phyloP scores from a whole-genome alignment of 2,329 filamentous ascomycete genomes.

The Aspergillus sp. region DNA sequence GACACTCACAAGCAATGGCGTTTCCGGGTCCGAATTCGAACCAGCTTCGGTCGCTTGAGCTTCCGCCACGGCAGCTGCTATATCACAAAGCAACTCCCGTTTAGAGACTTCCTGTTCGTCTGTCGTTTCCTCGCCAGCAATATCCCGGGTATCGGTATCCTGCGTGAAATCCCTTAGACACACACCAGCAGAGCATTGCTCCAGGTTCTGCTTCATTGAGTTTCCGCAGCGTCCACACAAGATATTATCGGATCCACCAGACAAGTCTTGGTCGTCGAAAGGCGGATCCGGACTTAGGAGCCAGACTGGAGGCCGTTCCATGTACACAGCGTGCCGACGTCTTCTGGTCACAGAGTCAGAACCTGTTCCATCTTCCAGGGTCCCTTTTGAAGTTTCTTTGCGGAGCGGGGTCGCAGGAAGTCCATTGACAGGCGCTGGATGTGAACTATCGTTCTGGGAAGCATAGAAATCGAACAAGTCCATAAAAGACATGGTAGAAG shows the following conservation, averaged over 20 bases:
- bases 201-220: neutral
- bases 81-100: constrained; percentile 1
- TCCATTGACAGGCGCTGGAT: neutral
- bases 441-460: neutral
- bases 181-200: neutral
- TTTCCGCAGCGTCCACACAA: neutral
- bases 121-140: neutral
- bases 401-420: neutral
- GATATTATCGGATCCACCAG: neutral
- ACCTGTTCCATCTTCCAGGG: neutral
- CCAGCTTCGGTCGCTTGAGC: neutral
- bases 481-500: neutral
- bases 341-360: constrained; percentile 16
- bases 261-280: neutral
- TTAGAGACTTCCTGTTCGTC: neutral
- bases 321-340: constrained; percentile 27
- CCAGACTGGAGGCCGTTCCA: constrained; percentile 26
- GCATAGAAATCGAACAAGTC: neutral
- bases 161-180: neutral
- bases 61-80: constrained; percentile 1
- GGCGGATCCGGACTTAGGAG: constrained; percentile 7
- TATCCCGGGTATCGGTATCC: neutral
- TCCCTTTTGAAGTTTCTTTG: constrained; percentile 6
- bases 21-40: constrained; percentile 7
- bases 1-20: constrained; percentile 8